These are phyloP conservation scores for Trichothecium sympodiale DNA, from an alignment of 2,329 filamentous ascomycete species.

Conservation along the genomic window DNA sequence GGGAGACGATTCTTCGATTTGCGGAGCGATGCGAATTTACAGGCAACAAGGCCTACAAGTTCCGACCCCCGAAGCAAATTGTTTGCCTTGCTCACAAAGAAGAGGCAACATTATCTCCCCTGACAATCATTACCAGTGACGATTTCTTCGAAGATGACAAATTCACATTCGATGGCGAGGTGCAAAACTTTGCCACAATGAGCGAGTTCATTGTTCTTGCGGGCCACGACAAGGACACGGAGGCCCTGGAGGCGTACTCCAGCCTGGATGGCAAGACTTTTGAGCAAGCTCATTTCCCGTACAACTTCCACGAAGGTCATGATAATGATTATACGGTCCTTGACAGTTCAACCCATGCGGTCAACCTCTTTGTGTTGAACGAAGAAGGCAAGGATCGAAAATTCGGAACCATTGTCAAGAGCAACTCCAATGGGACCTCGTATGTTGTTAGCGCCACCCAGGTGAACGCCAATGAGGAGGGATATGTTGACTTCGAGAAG, in stretches of 20 bases:
- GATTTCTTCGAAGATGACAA: slow-evolving; percentile 64
- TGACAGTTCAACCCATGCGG: slow-evolving; percentile 85
- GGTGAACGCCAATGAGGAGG: slow-evolving; percentile 68
- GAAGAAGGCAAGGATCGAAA: slow-evolving; percentile 52
- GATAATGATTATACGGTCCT: slow-evolving; percentile 84
- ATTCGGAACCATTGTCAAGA: slow-evolving; percentile 88
- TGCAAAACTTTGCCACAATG: slow-evolving; percentile 87
- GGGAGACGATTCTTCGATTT: slow-evolving; percentile 64
- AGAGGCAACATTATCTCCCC: slow-evolving; percentile 47
- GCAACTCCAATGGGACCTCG: slow-evolving; percentile 94
- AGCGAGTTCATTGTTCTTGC: slow-evolving; percentile 92
- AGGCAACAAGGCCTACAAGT: slow-evolving; percentile 46
- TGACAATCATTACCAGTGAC: slow-evolving; percentile 65
- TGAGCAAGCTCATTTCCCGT: slow-evolving; percentile 75
- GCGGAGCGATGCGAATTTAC: slow-evolving; percentile 83
- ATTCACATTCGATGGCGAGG: slow-evolving; percentile 37
- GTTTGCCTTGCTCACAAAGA: slow-evolving; percentile 46
- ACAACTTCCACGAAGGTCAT: slow-evolving; percentile 68
- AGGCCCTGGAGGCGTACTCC: slow-evolving; percentile 64
- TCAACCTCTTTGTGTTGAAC: slow-evolving; percentile 88
- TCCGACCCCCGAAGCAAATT: slow-evolving; percentile 42
- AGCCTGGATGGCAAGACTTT: slow-evolving; percentile 79
- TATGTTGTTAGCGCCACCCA: slow-evolving; percentile 75
- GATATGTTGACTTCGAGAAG: slow-evolving; percentile 93
- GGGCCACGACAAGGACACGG: slow-evolving; percentile 54